Evolutionary conservation across 257 asterid genomes (phyloP).

Genomic region (Parsonsia alboflavescens): DNA sequence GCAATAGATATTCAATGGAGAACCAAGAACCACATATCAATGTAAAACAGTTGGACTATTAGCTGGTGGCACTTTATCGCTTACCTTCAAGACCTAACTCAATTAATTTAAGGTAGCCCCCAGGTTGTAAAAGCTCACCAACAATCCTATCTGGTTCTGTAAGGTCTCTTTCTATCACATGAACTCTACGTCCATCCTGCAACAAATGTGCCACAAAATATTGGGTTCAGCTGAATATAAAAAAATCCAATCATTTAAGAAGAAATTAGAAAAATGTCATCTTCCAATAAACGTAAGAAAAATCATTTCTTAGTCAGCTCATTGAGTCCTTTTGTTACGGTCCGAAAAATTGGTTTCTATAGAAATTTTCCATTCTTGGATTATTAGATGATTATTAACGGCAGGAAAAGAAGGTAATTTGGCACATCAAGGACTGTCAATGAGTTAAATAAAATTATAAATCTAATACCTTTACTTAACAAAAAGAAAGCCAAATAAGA

Average conservation of each 20-base stretch:
- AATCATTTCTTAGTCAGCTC: no score
- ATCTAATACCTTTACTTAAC: not conserved
- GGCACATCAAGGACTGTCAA: not conserved
- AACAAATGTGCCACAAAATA: not conserved
- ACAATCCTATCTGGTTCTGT: conserved; percentile 30
- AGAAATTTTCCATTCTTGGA: not conserved
- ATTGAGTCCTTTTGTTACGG: no score
- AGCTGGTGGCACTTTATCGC: no score
- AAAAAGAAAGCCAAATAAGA: not conserved
- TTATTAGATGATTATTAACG: not conserved
- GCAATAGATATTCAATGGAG: not conserved
- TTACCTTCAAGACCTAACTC: conserved; percentile 35
- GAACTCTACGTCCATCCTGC: conserved; percentile 34
- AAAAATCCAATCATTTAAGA: not conserved
- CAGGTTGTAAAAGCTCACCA: conserved; percentile 37
- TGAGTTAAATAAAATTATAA: not conserved
- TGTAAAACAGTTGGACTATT: not conserved
- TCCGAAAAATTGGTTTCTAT: no score
- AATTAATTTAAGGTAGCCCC: conserved; percentile 29
- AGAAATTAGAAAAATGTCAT: not conserved
- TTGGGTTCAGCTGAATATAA: not conserved
- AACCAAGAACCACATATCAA: not conserved
- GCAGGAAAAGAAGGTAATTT: not conserved
- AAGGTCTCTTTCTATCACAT: conserved; percentile 30
- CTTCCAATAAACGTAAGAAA: not conserved